Evolutionary conservation across 345 rosid species (phyloP).

Genomic region (Sonneratia caseolaris): DNA sequence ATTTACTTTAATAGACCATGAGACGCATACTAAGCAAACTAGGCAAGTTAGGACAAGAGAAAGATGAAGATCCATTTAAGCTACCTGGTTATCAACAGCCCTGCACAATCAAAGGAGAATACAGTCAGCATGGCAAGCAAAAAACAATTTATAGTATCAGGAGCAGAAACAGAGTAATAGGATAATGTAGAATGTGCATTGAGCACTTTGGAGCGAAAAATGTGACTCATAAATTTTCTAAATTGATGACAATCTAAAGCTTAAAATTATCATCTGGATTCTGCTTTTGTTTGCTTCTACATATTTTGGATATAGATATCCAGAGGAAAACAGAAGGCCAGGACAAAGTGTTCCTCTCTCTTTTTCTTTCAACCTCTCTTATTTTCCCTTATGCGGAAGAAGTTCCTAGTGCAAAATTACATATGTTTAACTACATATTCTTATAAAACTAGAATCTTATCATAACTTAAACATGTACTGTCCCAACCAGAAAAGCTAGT

Average conservation of each 20-base stretch:
- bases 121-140: constrained; percentile 12
- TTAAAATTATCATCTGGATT: not conserved
- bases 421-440: not conserved
- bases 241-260: not conserved
- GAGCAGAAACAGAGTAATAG: not conserved
- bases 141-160: not conserved
- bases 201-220: not conserved
- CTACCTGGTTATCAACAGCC: constrained; percentile 93
- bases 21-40: not conserved
- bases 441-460: not conserved
- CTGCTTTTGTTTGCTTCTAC: too few relatives aligned
- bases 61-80: not conserved
- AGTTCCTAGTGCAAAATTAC: not conserved
- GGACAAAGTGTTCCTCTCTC: not conserved
- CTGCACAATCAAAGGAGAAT: constrained; percentile 34
- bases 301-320: too few relatives aligned
- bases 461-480: not conserved
- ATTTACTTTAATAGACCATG: not conserved
- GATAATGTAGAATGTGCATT: not conserved
- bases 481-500: not conserved
- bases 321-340: too few relatives aligned
- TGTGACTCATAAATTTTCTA: not conserved
- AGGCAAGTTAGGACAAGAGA: not conserved
- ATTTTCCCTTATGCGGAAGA: not conserved
- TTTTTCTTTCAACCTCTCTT: not conserved